Evolutionary conservation across 2,329 filamentous ascomycete species (phyloP).

Genomic region (Aspergillus calidoustus): DNA sequence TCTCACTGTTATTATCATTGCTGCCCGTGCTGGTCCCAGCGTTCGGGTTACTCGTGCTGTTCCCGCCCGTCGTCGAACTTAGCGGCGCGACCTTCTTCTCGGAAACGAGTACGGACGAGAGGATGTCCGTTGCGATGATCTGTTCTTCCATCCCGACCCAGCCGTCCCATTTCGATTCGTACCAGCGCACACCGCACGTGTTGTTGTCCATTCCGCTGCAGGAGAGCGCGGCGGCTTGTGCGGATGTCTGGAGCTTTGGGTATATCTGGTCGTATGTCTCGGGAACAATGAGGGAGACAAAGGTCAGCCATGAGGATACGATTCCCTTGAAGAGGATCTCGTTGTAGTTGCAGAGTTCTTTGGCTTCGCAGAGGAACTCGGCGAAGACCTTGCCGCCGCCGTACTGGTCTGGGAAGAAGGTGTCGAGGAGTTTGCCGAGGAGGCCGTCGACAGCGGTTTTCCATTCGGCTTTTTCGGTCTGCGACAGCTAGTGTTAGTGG

Average conservation of each 20-base stretch:
- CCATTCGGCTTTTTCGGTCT: slow-evolving; percentile 56
- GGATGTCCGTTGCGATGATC: slow-evolving; percentile 68
- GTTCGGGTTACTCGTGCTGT: slow-evolving; percentile 42
- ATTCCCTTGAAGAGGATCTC: slow-evolving; percentile 76
- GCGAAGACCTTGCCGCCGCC: slow-evolving; percentile 56
- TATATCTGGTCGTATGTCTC: slow-evolving; percentile 60
- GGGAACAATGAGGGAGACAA: slow-evolving; percentile 66
- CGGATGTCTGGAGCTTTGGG: slow-evolving; percentile 62
- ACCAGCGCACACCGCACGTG: slow-evolving; percentile 71
- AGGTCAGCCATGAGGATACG: slow-evolving; percentile 67
- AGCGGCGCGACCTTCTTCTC: slow-evolving; percentile 46
- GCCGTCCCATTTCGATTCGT: slow-evolving; percentile 57
- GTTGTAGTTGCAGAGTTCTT: slow-evolving; percentile 67
- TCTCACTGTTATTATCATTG: slow-evolving; percentile 6
- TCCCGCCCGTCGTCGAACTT: slow-evolving; percentile 60
- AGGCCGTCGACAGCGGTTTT: slow-evolving; percentile 60
- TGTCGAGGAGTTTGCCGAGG: slow-evolving; percentile 50
- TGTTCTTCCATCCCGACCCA: slow-evolving; percentile 69
- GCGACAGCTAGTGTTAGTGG: not conserved
- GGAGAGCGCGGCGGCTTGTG: slow-evolving; percentile 63
- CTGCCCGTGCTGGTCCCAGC: slow-evolving; percentile 33
- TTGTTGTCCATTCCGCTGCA: slow-evolving; percentile 65
- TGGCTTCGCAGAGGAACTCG: slow-evolving; percentile 70
- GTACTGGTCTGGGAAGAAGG: slow-evolving; percentile 55
- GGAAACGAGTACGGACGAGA: slow-evolving; percentile 63